Evolutionary conservation across 83 land plant species (phyloP), one percentile per base, ranked within the genome.

Genomic region (Thuja plicata): DNA sequence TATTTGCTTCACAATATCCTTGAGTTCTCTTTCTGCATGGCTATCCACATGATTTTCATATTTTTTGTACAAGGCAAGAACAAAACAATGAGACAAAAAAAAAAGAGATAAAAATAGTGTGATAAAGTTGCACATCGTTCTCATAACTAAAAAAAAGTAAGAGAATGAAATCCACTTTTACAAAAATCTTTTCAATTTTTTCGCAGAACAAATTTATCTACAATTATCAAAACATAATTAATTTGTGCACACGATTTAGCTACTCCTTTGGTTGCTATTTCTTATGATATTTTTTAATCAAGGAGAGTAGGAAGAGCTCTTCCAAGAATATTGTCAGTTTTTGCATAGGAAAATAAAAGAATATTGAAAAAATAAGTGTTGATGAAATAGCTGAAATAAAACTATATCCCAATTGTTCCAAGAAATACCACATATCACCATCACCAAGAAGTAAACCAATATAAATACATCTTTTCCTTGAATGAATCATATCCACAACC

Each of bases 261-360:
- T 8, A 94, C 92, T 24, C 35, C 91, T 79, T 85, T 91, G 50
- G 50, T 87, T 6, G 93, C 87, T 48, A 88, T 8, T 34, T 92
- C 92, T 34, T 95, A 93, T 13, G 96, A 94, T 6, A 95, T n/a
- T 74, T 92, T 94, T 78, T 94, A 77, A 85, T 95, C 87, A 60
- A 96, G 97, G 27, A 95, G 62, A 17, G 96, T 95, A 8, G 97
- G 97, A 13, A 93, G 91, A n/a, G n/a, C n/a, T n/a, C n/a, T n/a
- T n/a, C n/a, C n/a, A n/a, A n/a, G n/a, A n/a, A n/a, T n/a, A n/a
- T n/a, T n/a, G n/a, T n/a, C n/a, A n/a, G n/a, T n/a, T n/a, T n/a
- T n/a, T n/a, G n/a, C n/a, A n/a, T n/a, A n/a, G n/a, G n/a, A n/a
- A n/a, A n/a, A n/a, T n/a, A n/a, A n/a, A n/a, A n/a, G n/a, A n/a